Evolutionary conservation across 176 grass and related monocot species (phyloP).

Genomic region (Avena insularis): DNA sequence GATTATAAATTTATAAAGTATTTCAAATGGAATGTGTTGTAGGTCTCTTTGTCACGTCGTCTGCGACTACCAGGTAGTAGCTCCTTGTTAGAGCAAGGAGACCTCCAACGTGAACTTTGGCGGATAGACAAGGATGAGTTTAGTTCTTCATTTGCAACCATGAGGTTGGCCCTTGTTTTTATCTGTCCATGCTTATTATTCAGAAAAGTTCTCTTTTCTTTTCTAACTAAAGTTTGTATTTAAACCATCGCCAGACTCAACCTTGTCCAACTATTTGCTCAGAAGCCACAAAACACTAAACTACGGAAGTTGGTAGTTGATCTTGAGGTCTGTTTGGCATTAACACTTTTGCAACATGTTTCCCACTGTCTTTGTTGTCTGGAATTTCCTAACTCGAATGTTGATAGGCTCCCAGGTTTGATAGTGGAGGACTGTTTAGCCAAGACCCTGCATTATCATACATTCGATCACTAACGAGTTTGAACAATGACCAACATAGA

Average conservation of each 20-base stretch:
- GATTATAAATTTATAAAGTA: slow-evolving; percentile 35
- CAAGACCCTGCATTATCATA: slow-evolving; percentile 94
- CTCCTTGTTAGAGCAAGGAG: slow-evolving; percentile 60
- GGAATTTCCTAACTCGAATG: slow-evolving; percentile 44
- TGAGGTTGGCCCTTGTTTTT: slow-evolving; percentile 69
- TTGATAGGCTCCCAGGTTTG: slow-evolving; percentile 89
- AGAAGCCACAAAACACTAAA: slow-evolving; percentile 64
- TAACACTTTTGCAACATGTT: slow-evolving; percentile 24
- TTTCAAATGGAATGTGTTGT: slow-evolving; percentile 35
- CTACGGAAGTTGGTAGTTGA: slow-evolving; percentile 84
- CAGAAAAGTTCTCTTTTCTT: slow-evolving; percentile 24
- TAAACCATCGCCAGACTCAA: slow-evolving; percentile 64
- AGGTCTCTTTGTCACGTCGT: slow-evolving; percentile 85
- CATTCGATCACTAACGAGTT: slow-evolving; percentile 66
- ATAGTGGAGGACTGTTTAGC: slow-evolving; percentile 82
- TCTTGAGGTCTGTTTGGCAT: slow-evolving; percentile 66
- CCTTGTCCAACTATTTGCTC: slow-evolving; percentile 76
- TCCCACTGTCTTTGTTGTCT: slow-evolving; percentile 28
- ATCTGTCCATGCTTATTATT: slow-evolving; percentile 32
- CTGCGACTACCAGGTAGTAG: slow-evolving; percentile 75
- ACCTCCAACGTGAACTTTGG: slow-evolving; percentile 72
- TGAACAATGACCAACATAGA: slow-evolving; percentile 89
- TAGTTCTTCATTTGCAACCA: slow-evolving; percentile 84
- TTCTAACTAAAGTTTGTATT: slow-evolving; percentile 40
- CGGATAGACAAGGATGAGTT: slow-evolving; percentile 87